Evolutionary conservation across 345 rosid species (phyloP).

Genomic region (Hirschfeldia incana): DNA sequence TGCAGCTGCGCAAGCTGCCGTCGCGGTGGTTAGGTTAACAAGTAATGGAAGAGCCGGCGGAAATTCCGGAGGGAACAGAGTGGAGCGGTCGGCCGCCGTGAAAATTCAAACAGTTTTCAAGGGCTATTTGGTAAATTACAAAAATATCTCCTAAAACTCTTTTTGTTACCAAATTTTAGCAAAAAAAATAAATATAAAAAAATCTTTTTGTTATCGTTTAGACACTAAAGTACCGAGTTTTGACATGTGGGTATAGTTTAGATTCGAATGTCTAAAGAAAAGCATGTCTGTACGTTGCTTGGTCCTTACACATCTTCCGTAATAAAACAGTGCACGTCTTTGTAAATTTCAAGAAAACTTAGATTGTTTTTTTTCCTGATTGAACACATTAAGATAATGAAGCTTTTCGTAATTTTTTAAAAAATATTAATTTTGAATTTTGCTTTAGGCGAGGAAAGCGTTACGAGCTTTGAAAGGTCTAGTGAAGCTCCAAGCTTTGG

Average conservation of each 20-base stretch:
- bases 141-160: not conserved
- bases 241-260: constrained; percentile 39
- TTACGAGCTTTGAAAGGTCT: constrained; percentile 66
- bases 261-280: constrained; percentile 4
- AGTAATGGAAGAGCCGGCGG: constrained; percentile 50
- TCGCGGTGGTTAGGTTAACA: constrained; percentile 58
- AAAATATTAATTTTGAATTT: not conserved
- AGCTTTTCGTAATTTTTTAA: not conserved
- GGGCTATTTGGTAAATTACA: constrained; percentile 63
- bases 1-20: constrained; percentile 70
- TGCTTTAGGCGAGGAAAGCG: constrained; percentile 68
- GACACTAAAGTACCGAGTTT: constrained; percentile 1
- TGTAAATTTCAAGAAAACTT: constrained; percentile 18
- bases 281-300: constrained; percentile 41
- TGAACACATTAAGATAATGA: not conserved
- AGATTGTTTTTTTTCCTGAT: not conserved
- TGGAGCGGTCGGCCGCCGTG: constrained; percentile 56
- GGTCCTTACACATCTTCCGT: constrained; percentile 33
- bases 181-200: not conserved
- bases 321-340: constrained; percentile 35
- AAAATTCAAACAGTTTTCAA: constrained; percentile 69
- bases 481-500: constrained; percentile 78
- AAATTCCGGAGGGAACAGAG: constrained; percentile 20
- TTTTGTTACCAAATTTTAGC: not conserved
- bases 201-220: not conserved